Evolutionary conservation across 305 asterid genomes (phyloP), one percentile per base, ranked within the genome.

Genomic region (Rubia tinctorum): DNA sequence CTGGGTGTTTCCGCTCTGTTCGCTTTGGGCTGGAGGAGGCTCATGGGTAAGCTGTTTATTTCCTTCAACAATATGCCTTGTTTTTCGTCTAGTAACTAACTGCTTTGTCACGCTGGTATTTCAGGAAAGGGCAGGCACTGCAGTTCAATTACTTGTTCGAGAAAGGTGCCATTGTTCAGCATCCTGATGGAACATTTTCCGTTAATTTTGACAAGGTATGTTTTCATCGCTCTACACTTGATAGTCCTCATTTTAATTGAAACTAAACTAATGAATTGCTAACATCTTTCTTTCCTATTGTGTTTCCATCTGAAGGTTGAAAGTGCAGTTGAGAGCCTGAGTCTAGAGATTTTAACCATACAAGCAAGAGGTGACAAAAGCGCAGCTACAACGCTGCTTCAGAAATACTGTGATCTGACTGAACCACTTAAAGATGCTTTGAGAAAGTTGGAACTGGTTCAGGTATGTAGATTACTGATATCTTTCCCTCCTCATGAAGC

Each of bases 1-100:
- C 99, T 23, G 95, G 98, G 69, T 95, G 96, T 84, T 90, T 95
- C 82, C 97, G 97, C 71, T 94, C 99, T 17, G 88, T 91, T 43
- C 98, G 98, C 65, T 91, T 94, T 75, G 99, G 99, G 77, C 83
- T 94, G 80, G 91, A 89, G 82, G 98, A 91, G 88, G 96, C 96
- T 85, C 99, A 94, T 58, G 99, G 98, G 98, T 93, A 84, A 75
- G 83, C 71, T 70, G 66, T 74, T 77, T 53, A 8, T 47, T 62
- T 20, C 20, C 67, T 20, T 1, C 13, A 3, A 34, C 53, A 42
- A 45, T 44, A 56, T 65, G 59, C 71, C 51, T 43, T 2, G 12
- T 42, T 42, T 64, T 39, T 8, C n/a, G 39, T 7, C 40, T 14
- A 47, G 25, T 72, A 51, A 71, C 37, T n/a, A 17, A 30, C 42